Conservation (phyloP, 306 rosid genomes). For the Dalbergia cultrata region DNA sequence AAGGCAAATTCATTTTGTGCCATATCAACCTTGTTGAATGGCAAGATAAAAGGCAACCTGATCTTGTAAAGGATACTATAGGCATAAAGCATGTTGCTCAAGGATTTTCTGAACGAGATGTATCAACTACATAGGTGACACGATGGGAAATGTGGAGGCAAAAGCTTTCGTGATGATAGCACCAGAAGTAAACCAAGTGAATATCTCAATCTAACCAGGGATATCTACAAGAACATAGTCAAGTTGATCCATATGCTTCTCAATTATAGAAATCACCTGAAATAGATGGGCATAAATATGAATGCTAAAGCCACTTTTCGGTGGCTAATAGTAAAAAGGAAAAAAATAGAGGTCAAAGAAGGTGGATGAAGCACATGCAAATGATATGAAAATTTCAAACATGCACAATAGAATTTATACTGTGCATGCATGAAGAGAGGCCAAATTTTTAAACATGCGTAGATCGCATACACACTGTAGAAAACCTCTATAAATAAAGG, state of each 20-base stretch:
- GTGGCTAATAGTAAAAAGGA: too few relatives aligned
- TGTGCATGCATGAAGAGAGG: too few relatives aligned
- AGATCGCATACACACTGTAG: too few relatives aligned
- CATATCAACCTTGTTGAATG: slow-evolving; percentile 84
- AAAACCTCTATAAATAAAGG: too few relatives aligned
- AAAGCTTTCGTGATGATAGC: slow-evolving; percentile 96
- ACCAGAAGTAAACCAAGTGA: slow-evolving; percentile 98
- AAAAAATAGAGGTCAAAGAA: too few relatives aligned
- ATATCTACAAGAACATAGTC: slow-evolving; percentile 96
- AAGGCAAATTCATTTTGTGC: slow-evolving; percentile 89
- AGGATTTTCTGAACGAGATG: slow-evolving; percentile 89
- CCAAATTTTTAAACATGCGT: too few relatives aligned
- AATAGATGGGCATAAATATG: slow-evolving; percentile 37
- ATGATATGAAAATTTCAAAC: too few relatives aligned
- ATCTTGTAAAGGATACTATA: slow-evolving; percentile 94
- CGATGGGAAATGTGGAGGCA: slow-evolving; percentile 98
- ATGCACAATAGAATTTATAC: too few relatives aligned
- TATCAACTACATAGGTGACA: slow-evolving; percentile 83
- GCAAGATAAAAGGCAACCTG: slow-evolving; percentile 84
- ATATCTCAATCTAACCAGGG: slow-evolving; percentile 97
- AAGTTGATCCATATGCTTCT: slow-evolving; percentile 85
- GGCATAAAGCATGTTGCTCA: slow-evolving; percentile 98
- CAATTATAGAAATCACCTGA: slow-evolving; percentile 86
- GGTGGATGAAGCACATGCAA: too few relatives aligned
- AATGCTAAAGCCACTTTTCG: too few relatives aligned